Percentiles rank a stretch among this genome's conserved stretches.
Evolutionary conservation across 768 basidiomycete species (phyloP).

Genomic region (Naganishia vaughanmartiniae): DNA sequence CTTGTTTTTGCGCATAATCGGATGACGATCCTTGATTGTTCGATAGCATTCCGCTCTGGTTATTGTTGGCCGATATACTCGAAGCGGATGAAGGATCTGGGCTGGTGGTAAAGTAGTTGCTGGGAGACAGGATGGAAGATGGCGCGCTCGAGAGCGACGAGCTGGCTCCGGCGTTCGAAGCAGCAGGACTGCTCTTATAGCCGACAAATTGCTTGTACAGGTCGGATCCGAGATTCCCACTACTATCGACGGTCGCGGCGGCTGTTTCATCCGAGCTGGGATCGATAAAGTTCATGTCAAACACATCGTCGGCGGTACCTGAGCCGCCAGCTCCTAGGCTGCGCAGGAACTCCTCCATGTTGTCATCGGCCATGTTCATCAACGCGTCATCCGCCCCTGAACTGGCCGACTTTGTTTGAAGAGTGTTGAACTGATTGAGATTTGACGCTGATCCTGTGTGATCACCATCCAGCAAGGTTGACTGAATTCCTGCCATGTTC

Average conservation of each 20-base stretch:
- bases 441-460: not conserved
- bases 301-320: conserved; percentile 1
- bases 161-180: not conserved
- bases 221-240: not conserved
- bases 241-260: not conserved
- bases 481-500: conserved; percentile 6
- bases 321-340: conserved; percentile 22
- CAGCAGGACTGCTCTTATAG: conserved; percentile 1
- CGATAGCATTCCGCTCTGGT: not conserved
- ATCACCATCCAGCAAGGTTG: not conserved
- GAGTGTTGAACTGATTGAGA: conserved; percentile 6
- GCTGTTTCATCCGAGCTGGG: not conserved
- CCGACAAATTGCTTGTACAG: conserved; percentile 1
- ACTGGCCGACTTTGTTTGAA: not conserved
- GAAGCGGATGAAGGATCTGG: conserved; percentile 41
- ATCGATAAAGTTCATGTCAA: conserved; percentile 17
- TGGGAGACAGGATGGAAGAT: conserved; percentile 37
- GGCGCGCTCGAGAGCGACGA: conserved; percentile 19
- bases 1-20: not conserved
- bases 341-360: conserved; percentile 32
- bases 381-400: conserved; percentile 6
- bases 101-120: conserved; percentile 47
- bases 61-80: not conserved
- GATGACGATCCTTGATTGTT: not conserved
- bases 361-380: conserved; percentile 26